These are phyloP conservation scores for Arthrinium puccinioides DNA, from an alignment of 2,329 filamentous ascomycete genomes.

Conservation along the genomic window DNA sequence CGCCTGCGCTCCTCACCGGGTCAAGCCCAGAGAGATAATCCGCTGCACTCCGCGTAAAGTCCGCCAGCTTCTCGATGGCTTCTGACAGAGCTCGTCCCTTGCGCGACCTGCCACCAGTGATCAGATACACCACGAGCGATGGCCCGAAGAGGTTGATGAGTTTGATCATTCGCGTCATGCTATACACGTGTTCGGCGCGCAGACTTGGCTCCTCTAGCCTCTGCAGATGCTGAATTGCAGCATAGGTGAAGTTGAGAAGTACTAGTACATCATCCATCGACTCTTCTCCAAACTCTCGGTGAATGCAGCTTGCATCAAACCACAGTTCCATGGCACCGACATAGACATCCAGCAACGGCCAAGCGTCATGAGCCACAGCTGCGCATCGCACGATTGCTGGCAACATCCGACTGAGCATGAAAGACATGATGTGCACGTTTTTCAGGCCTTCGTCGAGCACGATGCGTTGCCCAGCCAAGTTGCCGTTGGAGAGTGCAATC, in stretches of 20 bases:
- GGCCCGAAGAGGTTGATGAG: constrained; percentile 21
- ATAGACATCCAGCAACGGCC: constrained; percentile 45
- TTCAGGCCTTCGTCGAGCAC: constrained; percentile 43
- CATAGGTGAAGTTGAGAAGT: constrained; percentile 23
- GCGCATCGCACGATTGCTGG: constrained; percentile 41
- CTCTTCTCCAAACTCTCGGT: constrained; percentile 28
- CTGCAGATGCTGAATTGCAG: constrained; percentile 18
- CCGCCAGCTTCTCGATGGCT: constrained; percentile 12
- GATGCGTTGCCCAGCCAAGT: constrained; percentile 35
- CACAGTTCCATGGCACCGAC: constrained; percentile 31
- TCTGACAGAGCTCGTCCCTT: constrained; percentile 8
- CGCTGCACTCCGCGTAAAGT: constrained; percentile 16
- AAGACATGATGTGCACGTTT: constrained; percentile 35
- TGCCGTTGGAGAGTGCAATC: constrained; percentile 40
- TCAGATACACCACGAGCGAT: constrained; percentile 17
- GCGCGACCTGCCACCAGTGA: constrained; percentile 14
- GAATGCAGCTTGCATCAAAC: constrained; percentile 25
- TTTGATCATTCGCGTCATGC: constrained; percentile 13
- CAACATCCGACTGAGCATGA: constrained; percentile 45
- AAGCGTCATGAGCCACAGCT: constrained; percentile 27
- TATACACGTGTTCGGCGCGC: constrained; percentile 14
- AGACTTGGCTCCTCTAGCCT: constrained; percentile 10
- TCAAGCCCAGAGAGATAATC: constrained; percentile 13
- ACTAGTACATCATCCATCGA: constrained; percentile 23
- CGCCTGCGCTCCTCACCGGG: neutral